Percentiles rank a stretch among this genome's conserved stretches.
Conservation (phyloP, 176 grass and related monocot species). For the Lolium multiflorum region DNA sequence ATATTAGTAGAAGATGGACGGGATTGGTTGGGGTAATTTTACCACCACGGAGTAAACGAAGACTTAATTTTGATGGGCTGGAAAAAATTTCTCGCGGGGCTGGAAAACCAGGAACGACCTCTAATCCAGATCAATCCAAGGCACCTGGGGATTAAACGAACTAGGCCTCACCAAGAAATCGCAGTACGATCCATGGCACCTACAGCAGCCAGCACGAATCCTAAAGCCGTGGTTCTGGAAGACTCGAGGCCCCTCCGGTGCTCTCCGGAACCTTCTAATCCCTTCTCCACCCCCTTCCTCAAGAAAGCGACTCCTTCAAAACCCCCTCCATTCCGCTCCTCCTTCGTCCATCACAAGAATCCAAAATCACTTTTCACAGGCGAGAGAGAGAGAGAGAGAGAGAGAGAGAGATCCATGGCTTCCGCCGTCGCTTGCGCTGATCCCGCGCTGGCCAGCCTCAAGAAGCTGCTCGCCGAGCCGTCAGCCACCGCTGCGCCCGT, state of each 20-base stretch:
- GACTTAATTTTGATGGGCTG: too few species aligned
- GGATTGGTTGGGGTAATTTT: too few species aligned
- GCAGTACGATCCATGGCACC: too few species aligned
- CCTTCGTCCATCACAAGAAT: not conserved
- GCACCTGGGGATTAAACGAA: too few species aligned
- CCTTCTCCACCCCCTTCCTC: not conserved
- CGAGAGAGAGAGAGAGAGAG: not conserved
- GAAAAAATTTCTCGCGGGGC: too few species aligned
- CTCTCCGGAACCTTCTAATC: not conserved
- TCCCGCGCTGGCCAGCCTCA: conserved; percentile 33
- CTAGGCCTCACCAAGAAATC: not conserved
- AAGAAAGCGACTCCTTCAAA: not conserved
- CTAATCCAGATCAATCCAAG: too few species aligned
- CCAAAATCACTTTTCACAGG: not conserved
- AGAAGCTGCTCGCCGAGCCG: conserved; percentile 38
- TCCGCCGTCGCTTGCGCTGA: not conserved
- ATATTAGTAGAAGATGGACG: too few species aligned
- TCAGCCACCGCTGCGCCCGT: not conserved
- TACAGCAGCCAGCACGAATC: not conserved
- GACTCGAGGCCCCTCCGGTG: not conserved
- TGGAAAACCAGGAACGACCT: too few species aligned
- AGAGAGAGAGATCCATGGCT: conserved; percentile 7
- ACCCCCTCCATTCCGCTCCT: not conserved
- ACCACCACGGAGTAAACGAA: too few species aligned
- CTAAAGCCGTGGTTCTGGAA: not conserved